phyloP scores from a whole-genome alignment of 2,329 filamentous ascomycete genomes.

The Ophiostoma pallidulum region DNA sequence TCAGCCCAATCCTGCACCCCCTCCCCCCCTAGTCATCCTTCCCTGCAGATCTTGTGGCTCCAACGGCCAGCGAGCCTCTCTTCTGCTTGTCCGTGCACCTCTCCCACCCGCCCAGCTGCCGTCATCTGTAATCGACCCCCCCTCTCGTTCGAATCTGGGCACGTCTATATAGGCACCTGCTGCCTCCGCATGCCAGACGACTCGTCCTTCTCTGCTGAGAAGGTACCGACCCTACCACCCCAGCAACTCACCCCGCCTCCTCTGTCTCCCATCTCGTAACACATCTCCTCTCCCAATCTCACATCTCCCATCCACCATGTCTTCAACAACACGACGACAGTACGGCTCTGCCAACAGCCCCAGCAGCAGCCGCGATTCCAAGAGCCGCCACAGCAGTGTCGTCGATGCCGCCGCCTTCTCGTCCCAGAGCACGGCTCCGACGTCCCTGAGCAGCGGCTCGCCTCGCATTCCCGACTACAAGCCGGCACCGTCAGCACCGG shows the following conservation, averaged over 20 bases:
- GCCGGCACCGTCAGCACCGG: constrained; percentile 16
- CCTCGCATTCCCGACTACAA: constrained; percentile 30
- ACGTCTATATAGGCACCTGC: constrained; percentile 5
- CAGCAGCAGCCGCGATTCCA: constrained; percentile 25
- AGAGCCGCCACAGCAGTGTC: constrained; percentile 31
- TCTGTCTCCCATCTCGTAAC: neutral
- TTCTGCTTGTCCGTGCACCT: no score
- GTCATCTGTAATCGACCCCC: neutral
- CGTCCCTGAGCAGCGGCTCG: constrained; percentile 31
- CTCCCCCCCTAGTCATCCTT: no score
- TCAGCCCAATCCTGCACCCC: neutral
- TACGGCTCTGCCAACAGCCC: constrained; percentile 18
- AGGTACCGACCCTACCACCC: neutral
- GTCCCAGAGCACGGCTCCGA: constrained; percentile 36
- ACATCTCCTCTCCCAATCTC: neutral
- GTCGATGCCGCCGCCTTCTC: constrained; percentile 31
- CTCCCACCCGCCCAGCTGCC: constrained; percentile 1
- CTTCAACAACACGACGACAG: constrained; percentile 28
- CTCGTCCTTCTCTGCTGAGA: neutral
- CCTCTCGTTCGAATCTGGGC: neutral
- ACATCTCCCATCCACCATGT: constrained; percentile 17
- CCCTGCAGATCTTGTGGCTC: no score
- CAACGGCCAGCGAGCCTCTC: neutral
- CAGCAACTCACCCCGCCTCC: neutral
- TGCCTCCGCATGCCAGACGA: neutral